Percentiles rank a stretch among this genome's conserved stretches.
phyloP scores from a whole-genome alignment of 352 stramenopile species.

The Pythium myriotylum region DNA sequence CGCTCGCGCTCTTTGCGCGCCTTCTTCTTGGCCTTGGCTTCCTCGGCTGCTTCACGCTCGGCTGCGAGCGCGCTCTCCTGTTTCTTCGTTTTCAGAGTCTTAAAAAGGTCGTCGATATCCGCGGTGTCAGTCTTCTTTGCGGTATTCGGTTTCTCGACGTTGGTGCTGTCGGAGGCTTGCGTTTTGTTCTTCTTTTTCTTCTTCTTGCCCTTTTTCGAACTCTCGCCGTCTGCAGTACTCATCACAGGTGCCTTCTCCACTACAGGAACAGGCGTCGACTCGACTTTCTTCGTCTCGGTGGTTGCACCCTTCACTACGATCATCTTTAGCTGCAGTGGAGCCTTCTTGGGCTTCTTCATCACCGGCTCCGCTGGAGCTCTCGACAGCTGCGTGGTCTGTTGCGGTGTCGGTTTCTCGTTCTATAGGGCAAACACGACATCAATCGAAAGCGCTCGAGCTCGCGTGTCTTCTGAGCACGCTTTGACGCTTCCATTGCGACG shows the following conservation, averaged over 20 bases:
- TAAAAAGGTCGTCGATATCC: constrained; percentile 84
- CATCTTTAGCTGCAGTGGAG: constrained; percentile 33
- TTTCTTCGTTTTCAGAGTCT: constrained; percentile 75
- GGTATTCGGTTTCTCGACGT: constrained; percentile 8
- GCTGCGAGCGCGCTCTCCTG: constrained; percentile 60
- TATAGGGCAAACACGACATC: not conserved
- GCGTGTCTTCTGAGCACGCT: not conserved
- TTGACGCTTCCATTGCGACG: not conserved
- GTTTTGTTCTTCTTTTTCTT: constrained; percentile 63
- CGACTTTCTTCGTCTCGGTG: constrained; percentile 32
- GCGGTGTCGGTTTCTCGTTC: constrained; percentile 1
- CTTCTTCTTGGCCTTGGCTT: constrained; percentile 41
- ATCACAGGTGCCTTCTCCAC: constrained; percentile 1
- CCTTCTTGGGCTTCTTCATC: constrained; percentile 35
- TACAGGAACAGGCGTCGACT: not conserved
- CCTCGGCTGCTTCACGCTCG: constrained; percentile 55
- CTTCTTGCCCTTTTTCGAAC: constrained; percentile 37
- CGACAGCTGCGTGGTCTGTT: constrained; percentile 7
- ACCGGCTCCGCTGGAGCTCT: not conserved
- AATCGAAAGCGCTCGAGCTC: not conserved
- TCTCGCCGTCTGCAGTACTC: not conserved
- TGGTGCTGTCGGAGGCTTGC: not conserved
- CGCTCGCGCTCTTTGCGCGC: constrained; percentile 64
- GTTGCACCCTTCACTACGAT: constrained; percentile 27
- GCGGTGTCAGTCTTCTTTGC: constrained; percentile 28